phyloP scores from a whole-genome alignment of 83 land plant genomes.

The Thuja plicata region DNA sequence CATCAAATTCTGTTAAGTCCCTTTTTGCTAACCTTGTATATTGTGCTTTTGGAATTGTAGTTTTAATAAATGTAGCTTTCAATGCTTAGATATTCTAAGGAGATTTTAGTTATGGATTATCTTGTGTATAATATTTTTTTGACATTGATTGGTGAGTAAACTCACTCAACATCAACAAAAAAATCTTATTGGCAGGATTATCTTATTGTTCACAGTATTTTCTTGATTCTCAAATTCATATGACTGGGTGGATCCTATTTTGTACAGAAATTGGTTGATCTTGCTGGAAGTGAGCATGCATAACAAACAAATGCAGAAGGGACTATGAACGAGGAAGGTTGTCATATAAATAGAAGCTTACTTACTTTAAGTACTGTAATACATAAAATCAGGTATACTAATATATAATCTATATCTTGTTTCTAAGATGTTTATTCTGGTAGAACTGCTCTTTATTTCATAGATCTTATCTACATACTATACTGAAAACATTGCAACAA shows the following conservation, averaged over 20 bases:
- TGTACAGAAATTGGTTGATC: conserved; percentile 96
- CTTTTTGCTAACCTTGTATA: conserved; percentile 86
- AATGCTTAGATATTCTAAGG: too few species aligned
- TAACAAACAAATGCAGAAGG: conserved; percentile 94
- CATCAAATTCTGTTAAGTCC: conserved; percentile 62
- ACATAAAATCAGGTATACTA: conserved; percentile 85
- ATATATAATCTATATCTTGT: background rate
- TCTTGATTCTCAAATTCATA: background rate
- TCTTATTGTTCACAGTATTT: background rate
- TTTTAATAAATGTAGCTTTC: too few species aligned
- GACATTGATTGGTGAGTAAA: background rate
- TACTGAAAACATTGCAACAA: background rate
- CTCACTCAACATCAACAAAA: background rate
- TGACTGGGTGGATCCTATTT: background rate
- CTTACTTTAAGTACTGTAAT: conserved; percentile 95
- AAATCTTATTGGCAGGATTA: background rate
- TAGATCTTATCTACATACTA: background rate
- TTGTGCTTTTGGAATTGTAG: too few species aligned
- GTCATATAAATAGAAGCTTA: conserved; percentile 94
- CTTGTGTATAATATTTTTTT: background rate
- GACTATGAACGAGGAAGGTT: conserved; percentile 96
- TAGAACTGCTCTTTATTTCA: too few species aligned
- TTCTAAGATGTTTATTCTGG: too few species aligned
- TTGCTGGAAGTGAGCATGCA: conserved; percentile 98
- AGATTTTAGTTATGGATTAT: background rate